Evolutionary conservation across 768 basidiomycete species (phyloP).

Genomic region (Hericium alpestre): DNA sequence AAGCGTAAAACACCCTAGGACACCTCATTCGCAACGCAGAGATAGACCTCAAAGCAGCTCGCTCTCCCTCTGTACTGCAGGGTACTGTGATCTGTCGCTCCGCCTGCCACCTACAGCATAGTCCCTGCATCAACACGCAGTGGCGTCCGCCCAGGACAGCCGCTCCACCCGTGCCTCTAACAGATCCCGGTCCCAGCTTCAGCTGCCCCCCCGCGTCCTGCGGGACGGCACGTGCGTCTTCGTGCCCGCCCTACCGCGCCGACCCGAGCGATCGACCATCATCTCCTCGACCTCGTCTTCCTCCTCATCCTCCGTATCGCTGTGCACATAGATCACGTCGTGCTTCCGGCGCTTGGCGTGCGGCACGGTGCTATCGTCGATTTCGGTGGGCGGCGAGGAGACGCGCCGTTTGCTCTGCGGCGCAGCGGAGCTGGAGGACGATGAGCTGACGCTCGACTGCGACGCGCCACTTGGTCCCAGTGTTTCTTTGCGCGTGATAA

Average conservation of each 20-base stretch:
- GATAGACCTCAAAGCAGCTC: no score
- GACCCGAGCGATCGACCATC: slow-evolving; percentile 25
- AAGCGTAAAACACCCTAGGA: no score
- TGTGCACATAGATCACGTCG: slow-evolving; percentile 9
- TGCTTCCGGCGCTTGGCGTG: slow-evolving; percentile 10
- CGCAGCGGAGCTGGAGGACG: background rate
- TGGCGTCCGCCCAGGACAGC: no score
- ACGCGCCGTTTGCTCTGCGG: slow-evolving; percentile 5
- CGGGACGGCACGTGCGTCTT: slow-evolving; percentile 7
- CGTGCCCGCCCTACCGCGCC: background rate
- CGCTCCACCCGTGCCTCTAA: no score
- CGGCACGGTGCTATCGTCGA: background rate
- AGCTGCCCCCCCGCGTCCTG: background rate
- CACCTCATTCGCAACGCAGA: no score
- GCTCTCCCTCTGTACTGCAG: no score
- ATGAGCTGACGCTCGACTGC: background rate
- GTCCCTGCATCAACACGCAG: no score
- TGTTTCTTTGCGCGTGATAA: slow-evolving; percentile 15
- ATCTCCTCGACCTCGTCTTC: slow-evolving; percentile 40
- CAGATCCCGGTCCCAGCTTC: background rate
- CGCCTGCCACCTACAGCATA: background rate
- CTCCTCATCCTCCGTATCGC: slow-evolving; percentile 21
- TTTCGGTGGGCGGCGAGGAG: slow-evolving; percentile 7
- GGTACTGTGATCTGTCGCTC: no score
- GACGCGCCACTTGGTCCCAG: background rate